Evolutionary conservation across 805 yeast species (phyloP), one percentile per base, ranked within the genome.

Genomic region (Maudiozyma barnettii): DNA sequence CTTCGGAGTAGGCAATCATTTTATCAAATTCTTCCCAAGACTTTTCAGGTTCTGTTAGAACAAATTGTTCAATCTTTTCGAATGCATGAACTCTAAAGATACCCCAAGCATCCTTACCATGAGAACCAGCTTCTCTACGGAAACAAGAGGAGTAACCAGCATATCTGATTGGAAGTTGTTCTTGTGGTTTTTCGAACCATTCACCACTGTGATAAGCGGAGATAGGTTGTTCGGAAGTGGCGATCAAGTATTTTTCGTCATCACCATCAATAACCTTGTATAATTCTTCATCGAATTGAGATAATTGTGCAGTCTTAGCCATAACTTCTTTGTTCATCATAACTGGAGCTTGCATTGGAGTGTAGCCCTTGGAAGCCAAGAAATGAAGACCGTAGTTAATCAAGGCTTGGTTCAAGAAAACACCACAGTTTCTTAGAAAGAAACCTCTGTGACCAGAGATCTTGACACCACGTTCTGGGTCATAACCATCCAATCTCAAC

Each of bases 41-140:
- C 64, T 90, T 87, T 68, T 90, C 98, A 48, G 99, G 99, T 75
- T 93, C 99, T 53, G 98, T 84, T 60, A 93, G 68, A 58, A 84
- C 82, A 65, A 93, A 93, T 73, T 93, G 99, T 74, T 93, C 99
- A 62, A 93, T 88, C 74, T 93, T 93, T 74, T 93, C 99, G 64
- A 93, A 93, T 52, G 95, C 95, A 66, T 93, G 99, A 50, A 93
- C 98, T 73, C 99, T 84, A 82, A 93, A 93, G 56, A 93, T 89
- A 72, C 99, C 99, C 99, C 99, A 93, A 44, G 99, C 99, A 64
- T 93, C 99, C 69, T 91, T 91, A 69, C 99, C 99, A 63, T 91
- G 98, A 55, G 96, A 83, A 57, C 99, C 99, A 49, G 99, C 99
- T 75, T 93, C 99, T 74, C 99, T 86, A 72, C 99, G 83, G 82